Base-by-base conservation (phyloP, 164 flowering plant species). In the Vitis rotundifolia region DNA sequence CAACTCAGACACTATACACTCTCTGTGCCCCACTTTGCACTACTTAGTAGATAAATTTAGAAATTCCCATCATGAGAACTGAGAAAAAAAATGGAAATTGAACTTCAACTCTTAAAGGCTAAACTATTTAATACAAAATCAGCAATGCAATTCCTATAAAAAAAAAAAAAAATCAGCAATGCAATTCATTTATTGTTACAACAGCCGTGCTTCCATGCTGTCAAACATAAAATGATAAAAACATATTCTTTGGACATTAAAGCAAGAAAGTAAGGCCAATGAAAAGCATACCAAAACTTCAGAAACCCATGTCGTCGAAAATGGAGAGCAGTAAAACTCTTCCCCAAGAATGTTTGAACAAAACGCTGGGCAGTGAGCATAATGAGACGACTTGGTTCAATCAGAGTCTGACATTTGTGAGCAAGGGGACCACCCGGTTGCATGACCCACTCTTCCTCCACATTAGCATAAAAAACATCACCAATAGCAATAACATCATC, bases 351-450 rank as follows among this genome's bases (percentile, higher is more conserved):
- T 8, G 99, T 96, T 69, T 96, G 99, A 66, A 96, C 78, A 72
- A 96, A 96, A 9, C 99, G 83, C 76, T 96, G 97, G 3, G 99
- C 99, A 37, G 99, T 96, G 48, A 93, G 81, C 86, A 84, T 68
- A 59, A 96, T 93, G 14, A 91, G 84, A 58, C 85, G 82, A 79
- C 87, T 88, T 2, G 99, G 99, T 77, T 96, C 97, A 19, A 93
- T 85, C 72, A 96, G 51, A 53, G 92, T 93, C 83, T 82, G 85
- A 78, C 99, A 93, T 56, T 78, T 83, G 74, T 93, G 98, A 58
- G 91, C 87, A 79, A 96, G 82, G 1, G 99, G 97, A 59, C 99
- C 99, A 29, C 99, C 97, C 1, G 98, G 97, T 77, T 96, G 99
- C 95, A 86, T 87, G 64, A 89, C 91, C 99, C 94, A 88, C 44